A percentile compares a stretch with the other conserved stretches of the same genome.
Evolutionary conservation across 495 filamentous ascomycete species (phyloP).

Genomic region (Trichoderma virens): DNA sequence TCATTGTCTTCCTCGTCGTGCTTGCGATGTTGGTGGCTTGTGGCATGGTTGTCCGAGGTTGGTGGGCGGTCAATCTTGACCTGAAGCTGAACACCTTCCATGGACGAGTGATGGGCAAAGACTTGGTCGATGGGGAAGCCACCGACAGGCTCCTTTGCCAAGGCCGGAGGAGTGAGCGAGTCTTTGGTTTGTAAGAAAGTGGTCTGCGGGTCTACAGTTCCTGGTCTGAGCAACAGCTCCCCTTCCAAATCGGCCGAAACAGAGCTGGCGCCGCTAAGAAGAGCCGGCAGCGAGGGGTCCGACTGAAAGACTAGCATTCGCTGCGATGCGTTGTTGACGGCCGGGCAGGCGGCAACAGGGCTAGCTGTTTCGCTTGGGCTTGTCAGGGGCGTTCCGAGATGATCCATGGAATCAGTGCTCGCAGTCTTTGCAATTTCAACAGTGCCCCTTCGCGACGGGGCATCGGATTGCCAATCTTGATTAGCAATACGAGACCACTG

Average conservation of each 20-base stretch:
- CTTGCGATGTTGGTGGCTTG: slow-evolving; percentile 15
- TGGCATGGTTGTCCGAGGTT: not conserved
- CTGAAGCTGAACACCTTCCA: slow-evolving; percentile 21
- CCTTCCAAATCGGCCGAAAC: slow-evolving; percentile 54
- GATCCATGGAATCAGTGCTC: slow-evolving; percentile 29
- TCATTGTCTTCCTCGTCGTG: slow-evolving; percentile 47
- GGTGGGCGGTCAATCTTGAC: slow-evolving; percentile 10
- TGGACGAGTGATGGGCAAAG: slow-evolving; percentile 20
- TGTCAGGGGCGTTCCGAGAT: slow-evolving; percentile 35
- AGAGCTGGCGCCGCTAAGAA: slow-evolving; percentile 76
- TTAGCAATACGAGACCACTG: not conserved
- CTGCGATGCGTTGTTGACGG: slow-evolving; percentile 46
- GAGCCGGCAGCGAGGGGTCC: slow-evolving; percentile 67
- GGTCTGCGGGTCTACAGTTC: slow-evolving; percentile 27
- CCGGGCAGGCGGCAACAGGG: slow-evolving; percentile 47
- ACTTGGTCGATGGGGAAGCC: slow-evolving; percentile 32
- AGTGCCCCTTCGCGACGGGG: slow-evolving; percentile 12
- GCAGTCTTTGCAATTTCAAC: slow-evolving; percentile 16
- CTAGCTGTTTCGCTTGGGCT: slow-evolving; percentile 47
- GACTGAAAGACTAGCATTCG: slow-evolving; percentile 58
- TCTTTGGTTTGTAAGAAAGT: slow-evolving; percentile 41
- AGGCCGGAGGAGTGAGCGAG: slow-evolving; percentile 44
- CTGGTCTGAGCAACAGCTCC: slow-evolving; percentile 44
- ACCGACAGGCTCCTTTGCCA: slow-evolving; percentile 35
- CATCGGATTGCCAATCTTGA: slow-evolving; percentile 14